Base-by-base conservation (phyloP, 805 yeast species). In the Starmera caribaea region DNA sequence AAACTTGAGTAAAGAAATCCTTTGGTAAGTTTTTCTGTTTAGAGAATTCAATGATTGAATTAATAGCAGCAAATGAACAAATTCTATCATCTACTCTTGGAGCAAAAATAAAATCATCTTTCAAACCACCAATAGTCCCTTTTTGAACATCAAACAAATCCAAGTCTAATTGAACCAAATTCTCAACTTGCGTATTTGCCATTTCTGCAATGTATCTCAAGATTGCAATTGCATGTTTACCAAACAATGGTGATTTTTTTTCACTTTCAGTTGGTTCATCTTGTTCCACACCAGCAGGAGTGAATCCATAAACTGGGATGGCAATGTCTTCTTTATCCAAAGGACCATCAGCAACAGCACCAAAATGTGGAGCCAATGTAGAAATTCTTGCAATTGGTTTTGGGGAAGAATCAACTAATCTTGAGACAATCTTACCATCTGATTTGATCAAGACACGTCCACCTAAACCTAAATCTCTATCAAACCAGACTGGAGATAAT, bases 41-140 rank as follows among this genome's bases (percentile, higher is more conserved):
- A n/a, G 70, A 53, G 30, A 61, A 61, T 42, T 69, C 73, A 36
- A 81, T 58, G 45, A 86, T 62, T 1, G 82, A 77, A 40, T 66
- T 57, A 40, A 81, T 56, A 16, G 90, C 92, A 16, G 90, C 74
- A 56, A 67, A 86, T 2, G 89, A 76, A 59, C 90, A 84, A 45
- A 84, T 69, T 62, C 92, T 74, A 62, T 86, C 95, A 57, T 86
- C 96, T 37, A 86, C 66, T 55, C 96, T 74, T 36, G 95, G 95
- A 8, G 86, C 82, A 59, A 74, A 82, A 40, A 86, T 57, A 59
- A 85, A 84, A 50, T 86, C 95, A 46, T 74, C 68, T 48, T 76
- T 74, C 46, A 87, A 63, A 5, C 96, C 95, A 42, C 92, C 94
- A 45, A 81, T 62, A 11, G 75, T 60, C 37, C 92, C 92, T 51